phyloP scores from a whole-genome alignment of 169 alveolate species.

The Amoebophrya sp. region DNA sequence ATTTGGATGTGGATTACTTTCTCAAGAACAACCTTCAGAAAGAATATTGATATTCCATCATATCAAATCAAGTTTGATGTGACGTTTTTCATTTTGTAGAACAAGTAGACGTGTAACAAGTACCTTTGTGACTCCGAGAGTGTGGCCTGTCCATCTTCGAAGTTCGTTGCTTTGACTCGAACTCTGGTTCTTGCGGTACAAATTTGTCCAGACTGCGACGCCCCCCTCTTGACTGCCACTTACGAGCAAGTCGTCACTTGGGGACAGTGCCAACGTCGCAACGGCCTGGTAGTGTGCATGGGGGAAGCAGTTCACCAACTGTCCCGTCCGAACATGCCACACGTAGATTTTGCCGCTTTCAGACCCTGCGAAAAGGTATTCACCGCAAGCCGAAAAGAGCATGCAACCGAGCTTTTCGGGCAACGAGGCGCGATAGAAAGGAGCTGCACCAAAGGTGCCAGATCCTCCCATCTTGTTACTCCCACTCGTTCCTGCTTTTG shows the following conservation, averaged over 20 bases:
- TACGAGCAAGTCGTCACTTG: not conserved
- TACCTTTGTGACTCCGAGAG: not conserved
- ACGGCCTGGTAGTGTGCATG: not conserved
- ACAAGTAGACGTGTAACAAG: too few relatives aligned
- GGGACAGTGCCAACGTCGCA: not conserved
- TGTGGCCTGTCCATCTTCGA: slow-evolving; percentile 5
- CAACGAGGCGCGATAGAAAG: not conserved
- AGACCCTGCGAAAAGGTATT: not conserved
- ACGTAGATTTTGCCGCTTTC: not conserved
- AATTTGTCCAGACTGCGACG: not conserved
- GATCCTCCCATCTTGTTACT: too few relatives aligned
- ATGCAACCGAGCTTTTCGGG: not conserved
- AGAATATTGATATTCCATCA: too few relatives aligned
- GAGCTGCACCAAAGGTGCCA: too few relatives aligned
- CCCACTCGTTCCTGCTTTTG: too few relatives aligned
- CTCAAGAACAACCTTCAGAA: too few relatives aligned
- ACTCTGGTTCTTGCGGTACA: not conserved
- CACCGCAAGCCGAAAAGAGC: not conserved
- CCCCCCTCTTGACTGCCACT: not conserved
- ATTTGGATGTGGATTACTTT: too few relatives aligned
- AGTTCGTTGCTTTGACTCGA: not conserved
- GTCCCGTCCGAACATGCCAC: not conserved
- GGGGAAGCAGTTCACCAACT: not conserved
- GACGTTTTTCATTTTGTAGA: too few relatives aligned
- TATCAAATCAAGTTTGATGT: too few relatives aligned